A percentile compares a stretch with the other conserved stretches of the same genome.
Conservation (phyloP, 169 alveolate species). For the Miamiensis avidus region DNA sequence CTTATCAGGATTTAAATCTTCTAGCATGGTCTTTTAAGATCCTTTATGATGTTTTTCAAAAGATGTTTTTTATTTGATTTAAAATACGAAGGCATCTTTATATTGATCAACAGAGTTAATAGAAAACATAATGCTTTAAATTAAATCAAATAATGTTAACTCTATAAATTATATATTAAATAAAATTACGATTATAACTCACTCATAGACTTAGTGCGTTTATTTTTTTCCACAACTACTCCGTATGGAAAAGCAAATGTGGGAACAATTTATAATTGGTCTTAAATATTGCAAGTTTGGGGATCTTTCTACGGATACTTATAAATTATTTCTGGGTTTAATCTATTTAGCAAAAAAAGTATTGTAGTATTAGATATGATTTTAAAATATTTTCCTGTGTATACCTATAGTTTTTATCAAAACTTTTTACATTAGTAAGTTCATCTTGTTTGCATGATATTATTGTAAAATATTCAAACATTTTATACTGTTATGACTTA, state of each 20-base stretch:
- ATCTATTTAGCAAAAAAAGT: neutral
- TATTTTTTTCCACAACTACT: neutral
- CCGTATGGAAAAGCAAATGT: neutral
- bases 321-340: neutral
- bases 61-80: too few relatives aligned
- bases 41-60: too few relatives aligned
- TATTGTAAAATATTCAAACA: neutral
- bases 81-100: too few relatives aligned
- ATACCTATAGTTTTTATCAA: neutral
- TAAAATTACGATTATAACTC: neutral
- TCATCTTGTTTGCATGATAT: neutral
- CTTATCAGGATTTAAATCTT: too few relatives aligned
- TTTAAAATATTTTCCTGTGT: neutral
- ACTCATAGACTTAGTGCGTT: neutral
- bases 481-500: neutral
- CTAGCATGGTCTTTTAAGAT: too few relatives aligned
- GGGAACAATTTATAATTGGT: neutral
- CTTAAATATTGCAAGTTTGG: too few relatives aligned
- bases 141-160: too few relatives aligned
- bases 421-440: neutral
- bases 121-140: too few relatives aligned
- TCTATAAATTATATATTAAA: too few relatives aligned
- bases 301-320: neutral
- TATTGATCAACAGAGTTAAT: too few relatives aligned
- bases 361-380: neutral